A percentile compares a stretch with the other conserved stretches of the same genome.
phyloP scores from a whole-genome alignment of 345 rosid species.

The Stellera chamaejasme region DNA sequence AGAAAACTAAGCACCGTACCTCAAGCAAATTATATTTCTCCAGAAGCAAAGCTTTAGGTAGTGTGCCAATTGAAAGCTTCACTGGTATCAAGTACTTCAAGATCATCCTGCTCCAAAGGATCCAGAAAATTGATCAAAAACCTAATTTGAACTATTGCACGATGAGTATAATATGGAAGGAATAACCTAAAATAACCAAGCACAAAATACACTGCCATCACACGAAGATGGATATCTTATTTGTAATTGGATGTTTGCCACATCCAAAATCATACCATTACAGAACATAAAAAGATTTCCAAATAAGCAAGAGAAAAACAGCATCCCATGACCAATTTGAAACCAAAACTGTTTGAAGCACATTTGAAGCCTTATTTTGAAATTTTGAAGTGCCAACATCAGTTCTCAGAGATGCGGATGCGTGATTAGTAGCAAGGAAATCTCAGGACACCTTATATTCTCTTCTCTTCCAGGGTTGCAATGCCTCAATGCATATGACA shows the following conservation, averaged over 20 bases:
- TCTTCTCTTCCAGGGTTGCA: conserved; percentile 62
- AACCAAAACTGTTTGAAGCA: not conserved
- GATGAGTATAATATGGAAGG: not conserved
- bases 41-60: conserved; percentile 61
- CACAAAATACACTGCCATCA: too few relatives aligned
- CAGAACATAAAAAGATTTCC: too few relatives aligned
- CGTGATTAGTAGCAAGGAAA: conserved; percentile 17
- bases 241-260: too few relatives aligned
- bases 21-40: conserved; percentile 62
- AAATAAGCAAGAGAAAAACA: not conserved
- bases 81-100: conserved; percentile 91
- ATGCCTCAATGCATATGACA: conserved; percentile 75
- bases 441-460: conserved; percentile 65
- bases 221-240: too few relatives aligned
- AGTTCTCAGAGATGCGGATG: conserved; percentile 5
- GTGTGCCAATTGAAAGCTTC: conserved; percentile 80
- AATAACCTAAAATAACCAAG: not conserved
- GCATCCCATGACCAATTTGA: not conserved
- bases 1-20: conserved; percentile 31
- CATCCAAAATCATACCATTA: too few relatives aligned
- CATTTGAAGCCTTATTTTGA: not conserved
- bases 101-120: conserved; percentile 64
- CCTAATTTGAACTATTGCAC: not conserved
- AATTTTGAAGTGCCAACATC: not conserved
- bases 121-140: not conserved